Evolutionary conservation across 2,329 filamentous ascomycete genomes (phyloP).

Genomic region (Grosmannia clavigera): DNA sequence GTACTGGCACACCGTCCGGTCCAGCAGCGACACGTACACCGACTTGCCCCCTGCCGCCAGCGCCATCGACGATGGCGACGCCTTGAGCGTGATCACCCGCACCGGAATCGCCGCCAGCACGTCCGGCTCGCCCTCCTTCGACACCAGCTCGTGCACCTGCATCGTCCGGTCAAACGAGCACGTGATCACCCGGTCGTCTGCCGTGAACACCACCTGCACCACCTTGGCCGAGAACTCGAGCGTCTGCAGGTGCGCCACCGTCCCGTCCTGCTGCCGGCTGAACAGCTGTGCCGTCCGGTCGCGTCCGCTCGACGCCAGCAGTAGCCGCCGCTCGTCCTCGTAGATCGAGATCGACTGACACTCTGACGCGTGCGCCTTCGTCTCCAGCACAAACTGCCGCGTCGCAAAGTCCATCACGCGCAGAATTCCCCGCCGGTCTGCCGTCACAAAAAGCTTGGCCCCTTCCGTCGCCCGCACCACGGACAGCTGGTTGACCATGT

Average conservation of each 20-base stretch:
- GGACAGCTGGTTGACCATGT: constrained; percentile 45
- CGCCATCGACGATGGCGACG: constrained; percentile 76
- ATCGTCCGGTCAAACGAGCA: constrained; percentile 81
- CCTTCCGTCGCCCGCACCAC: constrained; percentile 47
- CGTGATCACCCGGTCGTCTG: constrained; percentile 65
- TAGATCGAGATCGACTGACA: constrained; percentile 70
- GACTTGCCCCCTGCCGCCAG: constrained; percentile 49
- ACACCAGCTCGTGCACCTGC: constrained; percentile 67
- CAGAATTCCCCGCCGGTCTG: constrained; percentile 77
- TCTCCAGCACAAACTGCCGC: constrained; percentile 51
- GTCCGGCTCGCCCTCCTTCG: constrained; percentile 50
- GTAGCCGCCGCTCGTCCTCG: constrained; percentile 44
- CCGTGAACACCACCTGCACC: constrained; percentile 59
- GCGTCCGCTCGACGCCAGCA: constrained; percentile 73
- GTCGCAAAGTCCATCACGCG: constrained; percentile 53
- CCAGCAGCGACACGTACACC: constrained; percentile 46
- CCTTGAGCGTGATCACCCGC: constrained; percentile 69
- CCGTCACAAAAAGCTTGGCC: constrained; percentile 60
- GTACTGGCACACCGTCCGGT: constrained; percentile 48
- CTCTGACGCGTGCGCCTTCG: constrained; percentile 77
- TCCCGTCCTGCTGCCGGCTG: constrained; percentile 36
- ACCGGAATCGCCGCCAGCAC: constrained; percentile 65
- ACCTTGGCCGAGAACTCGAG: constrained; percentile 88
- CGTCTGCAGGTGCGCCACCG: constrained; percentile 75
- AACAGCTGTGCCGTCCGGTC: constrained; percentile 96